A percentile compares a stretch with the other conserved stretches of the same genome.
phyloP scores from a whole-genome alignment of 352 stramenopile genomes.

The Phytophthora colocasiae region DNA sequence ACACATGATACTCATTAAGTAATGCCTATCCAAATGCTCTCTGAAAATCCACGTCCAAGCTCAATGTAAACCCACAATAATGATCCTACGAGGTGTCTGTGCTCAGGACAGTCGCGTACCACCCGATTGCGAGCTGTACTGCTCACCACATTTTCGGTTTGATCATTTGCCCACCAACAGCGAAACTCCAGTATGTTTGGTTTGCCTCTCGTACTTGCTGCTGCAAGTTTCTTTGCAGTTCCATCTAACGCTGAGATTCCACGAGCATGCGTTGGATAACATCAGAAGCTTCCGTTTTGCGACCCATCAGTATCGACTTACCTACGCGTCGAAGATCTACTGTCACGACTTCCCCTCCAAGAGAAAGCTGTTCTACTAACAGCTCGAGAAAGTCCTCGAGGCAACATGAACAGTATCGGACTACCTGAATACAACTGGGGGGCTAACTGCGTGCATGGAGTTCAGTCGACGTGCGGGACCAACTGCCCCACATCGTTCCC shows the following conservation, averaged over 20 bases:
- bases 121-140: not conserved
- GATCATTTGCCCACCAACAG: not conserved
- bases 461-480: slow-evolving; percentile 79
- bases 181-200: slow-evolving; percentile 5
- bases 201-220: slow-evolving; percentile 4
- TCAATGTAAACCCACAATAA: not conserved
- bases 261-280: slow-evolving; percentile 47
- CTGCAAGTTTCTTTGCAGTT: slow-evolving; percentile 4
- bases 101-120: slow-evolving; percentile 3
- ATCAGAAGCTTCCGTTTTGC: slow-evolving; percentile 38
- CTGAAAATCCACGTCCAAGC: not conserved
- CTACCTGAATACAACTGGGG: slow-evolving; percentile 94
- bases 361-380: slow-evolving; percentile 77
- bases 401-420: slow-evolving; percentile 75
- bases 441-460: slow-evolving; percentile 92
- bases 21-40: slow-evolving; percentile 11
- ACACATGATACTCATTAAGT: too few species aligned
- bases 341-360: slow-evolving; percentile 60
- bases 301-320: slow-evolving; percentile 54
- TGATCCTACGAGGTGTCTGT: not conserved
- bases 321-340: slow-evolving; percentile 74
- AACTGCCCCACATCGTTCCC: slow-evolving; percentile 90
- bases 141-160: not conserved
- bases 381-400: slow-evolving; percentile 59
- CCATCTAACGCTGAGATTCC: slow-evolving; percentile 38